Conservation (phyloP, 192 early-diverging fungal species). For the Lunasporangiospora selenospora region DNA sequence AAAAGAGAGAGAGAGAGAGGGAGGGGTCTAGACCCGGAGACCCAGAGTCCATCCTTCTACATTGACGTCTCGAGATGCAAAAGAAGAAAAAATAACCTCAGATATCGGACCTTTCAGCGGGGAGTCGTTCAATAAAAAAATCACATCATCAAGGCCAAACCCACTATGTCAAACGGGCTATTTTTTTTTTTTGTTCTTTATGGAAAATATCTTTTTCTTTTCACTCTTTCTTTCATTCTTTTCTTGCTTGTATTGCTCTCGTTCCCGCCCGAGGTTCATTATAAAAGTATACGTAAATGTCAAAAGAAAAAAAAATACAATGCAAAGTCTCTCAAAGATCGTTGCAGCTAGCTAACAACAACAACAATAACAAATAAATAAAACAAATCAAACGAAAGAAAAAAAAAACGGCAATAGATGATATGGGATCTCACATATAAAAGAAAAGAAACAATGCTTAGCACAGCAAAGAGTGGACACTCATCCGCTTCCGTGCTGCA, state of each 20-base stretch:
- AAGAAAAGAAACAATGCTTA: not conserved
- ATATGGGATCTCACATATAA: too few relatives aligned
- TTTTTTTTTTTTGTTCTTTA: not conserved
- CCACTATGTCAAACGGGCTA: not conserved
- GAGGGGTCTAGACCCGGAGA: not conserved
- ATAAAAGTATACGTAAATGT: too few relatives aligned
- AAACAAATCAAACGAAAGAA: constrained; percentile 1
- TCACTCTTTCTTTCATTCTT: not conserved
- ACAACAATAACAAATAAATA: not conserved
- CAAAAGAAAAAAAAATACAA: too few relatives aligned
- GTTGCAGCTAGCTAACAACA: not conserved
- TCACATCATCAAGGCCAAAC: not conserved
- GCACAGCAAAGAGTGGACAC: constrained; percentile 38
- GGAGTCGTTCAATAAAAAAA: not conserved
- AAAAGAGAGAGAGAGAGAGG: not conserved
- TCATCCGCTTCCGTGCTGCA: constrained; percentile 47
- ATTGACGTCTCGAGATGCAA: not conserved
- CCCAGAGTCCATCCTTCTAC: too few relatives aligned
- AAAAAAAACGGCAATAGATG: not conserved
- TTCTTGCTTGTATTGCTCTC: too few relatives aligned
- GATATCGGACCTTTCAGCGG: too few relatives aligned
- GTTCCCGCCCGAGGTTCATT: too few relatives aligned
- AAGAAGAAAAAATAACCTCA: constrained; percentile 2
- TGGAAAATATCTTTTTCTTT: not conserved
- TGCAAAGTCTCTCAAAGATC: too few relatives aligned